These are phyloP conservation scores for Lagerstroemia speciosa DNA, from an alignment of 345 rosid genomes.

Conservation along the genomic window DNA sequence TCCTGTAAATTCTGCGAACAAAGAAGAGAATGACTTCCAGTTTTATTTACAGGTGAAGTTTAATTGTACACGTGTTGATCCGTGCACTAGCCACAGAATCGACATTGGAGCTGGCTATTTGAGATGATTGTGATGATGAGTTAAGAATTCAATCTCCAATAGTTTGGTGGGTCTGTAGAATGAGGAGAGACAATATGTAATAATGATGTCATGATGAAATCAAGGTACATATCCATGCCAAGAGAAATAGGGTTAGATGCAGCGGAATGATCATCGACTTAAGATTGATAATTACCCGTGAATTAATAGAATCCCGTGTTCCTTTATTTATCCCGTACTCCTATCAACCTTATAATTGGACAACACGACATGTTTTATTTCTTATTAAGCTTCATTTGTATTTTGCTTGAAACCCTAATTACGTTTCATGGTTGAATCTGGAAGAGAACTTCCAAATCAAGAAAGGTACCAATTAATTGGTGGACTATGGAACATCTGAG, in stretches of 20 bases:
- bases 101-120: too few relatives aligned
- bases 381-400: too few relatives aligned
- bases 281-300: too few relatives aligned
- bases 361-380: too few relatives aligned
- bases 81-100: neutral
- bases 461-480: neutral
- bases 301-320: too few relatives aligned
- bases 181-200: neutral
- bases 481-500: too few relatives aligned
- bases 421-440: neutral
- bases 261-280: too few relatives aligned
- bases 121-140: too few relatives aligned
- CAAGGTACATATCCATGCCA: too few relatives aligned
- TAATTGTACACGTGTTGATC: neutral
- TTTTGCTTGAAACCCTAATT: slow-evolving; percentile 23
- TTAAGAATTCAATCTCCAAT: neutral
- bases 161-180: neutral
- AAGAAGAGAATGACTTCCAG: neutral
- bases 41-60: neutral
- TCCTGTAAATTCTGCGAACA: slow-evolving; percentile 28
- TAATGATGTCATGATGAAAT: slow-evolving; percentile 1
- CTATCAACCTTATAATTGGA: too few relatives aligned
- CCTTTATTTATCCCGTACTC: too few relatives aligned
- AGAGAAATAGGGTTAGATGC: too few relatives aligned
- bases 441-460: neutral